These are phyloP conservation scores for Magnusiomyces suaveolens DNA, from an alignment of 1,139 yeast genomes.

Conservation along the genomic window DNA sequence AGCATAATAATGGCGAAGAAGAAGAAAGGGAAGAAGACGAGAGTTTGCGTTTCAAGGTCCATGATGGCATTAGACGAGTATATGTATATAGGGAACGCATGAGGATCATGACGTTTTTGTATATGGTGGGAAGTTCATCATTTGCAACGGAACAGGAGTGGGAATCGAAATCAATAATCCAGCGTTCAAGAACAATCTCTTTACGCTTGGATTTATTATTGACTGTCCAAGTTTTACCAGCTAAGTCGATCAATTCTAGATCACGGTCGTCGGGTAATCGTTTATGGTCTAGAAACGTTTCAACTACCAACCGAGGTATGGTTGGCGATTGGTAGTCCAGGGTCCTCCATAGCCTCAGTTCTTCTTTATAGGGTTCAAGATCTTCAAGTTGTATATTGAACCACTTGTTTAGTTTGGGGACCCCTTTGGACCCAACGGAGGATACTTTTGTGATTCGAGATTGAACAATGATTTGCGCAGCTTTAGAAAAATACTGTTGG, in stretches of 20 bases:
- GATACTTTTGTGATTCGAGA: background rate
- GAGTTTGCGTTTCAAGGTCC: slow-evolving; percentile 41
- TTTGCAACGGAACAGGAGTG: slow-evolving; percentile 38
- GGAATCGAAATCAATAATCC: slow-evolving; percentile 80
- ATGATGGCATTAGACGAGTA: slow-evolving; percentile 62
- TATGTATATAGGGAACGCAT: slow-evolving; percentile 67
- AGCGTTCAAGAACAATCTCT: slow-evolving; percentile 83
- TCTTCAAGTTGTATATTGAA: slow-evolving; percentile 55
- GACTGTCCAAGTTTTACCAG: slow-evolving; percentile 42
- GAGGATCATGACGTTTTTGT: slow-evolving; percentile 64
- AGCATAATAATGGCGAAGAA: slow-evolving; percentile 29
- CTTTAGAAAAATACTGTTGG: slow-evolving; percentile 60
- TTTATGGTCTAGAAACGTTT: slow-evolving; percentile 68
- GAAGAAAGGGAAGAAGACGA: too few species aligned
- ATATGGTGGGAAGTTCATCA: slow-evolving; percentile 45
- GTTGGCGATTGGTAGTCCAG: slow-evolving; percentile 22
- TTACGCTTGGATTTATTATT: slow-evolving; percentile 47
- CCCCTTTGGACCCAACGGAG: background rate
- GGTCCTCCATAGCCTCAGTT: slow-evolving; percentile 51
- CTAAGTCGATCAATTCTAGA: slow-evolving; percentile 38
- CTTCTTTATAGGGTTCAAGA: slow-evolving; percentile 43
- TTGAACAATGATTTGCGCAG: slow-evolving; percentile 50
- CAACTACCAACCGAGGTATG: slow-evolving; percentile 75
- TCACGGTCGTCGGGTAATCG: slow-evolving; percentile 51
- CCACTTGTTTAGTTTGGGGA: slow-evolving; percentile 36